Conservation (phyloP, 2,329 filamentous ascomycete genomes). For the Endoconidiophora laricicola region DNA sequence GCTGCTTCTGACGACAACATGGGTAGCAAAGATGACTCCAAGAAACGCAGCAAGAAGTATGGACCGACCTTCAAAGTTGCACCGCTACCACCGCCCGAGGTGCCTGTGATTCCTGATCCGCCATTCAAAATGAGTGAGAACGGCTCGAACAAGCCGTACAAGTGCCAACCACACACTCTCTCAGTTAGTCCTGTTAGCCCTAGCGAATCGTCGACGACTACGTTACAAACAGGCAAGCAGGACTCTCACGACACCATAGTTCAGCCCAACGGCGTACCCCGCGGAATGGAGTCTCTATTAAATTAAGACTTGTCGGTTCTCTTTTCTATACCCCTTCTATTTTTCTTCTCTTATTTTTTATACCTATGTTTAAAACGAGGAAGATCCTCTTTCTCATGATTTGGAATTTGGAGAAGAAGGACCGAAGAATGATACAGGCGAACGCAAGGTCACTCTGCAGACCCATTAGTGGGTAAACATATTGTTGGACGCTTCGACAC, state of each 20-base stretch:
- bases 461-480: not conserved
- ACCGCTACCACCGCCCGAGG: slow-evolving; percentile 11
- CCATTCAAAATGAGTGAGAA: slow-evolving; percentile 14
- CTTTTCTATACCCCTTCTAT: no score
- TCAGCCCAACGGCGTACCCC: slow-evolving; percentile 27
- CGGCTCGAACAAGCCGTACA: slow-evolving; percentile 12
- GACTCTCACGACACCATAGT: slow-evolving; percentile 21
- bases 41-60: slow-evolving; percentile 12
- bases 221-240: not conserved
- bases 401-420: slow-evolving; percentile 6
- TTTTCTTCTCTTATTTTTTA: not conserved
- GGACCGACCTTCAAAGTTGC: slow-evolving; percentile 13
- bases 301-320: slow-evolving; percentile 1
- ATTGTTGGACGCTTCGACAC: not conserved
- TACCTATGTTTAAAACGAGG: no score
- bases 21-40: slow-evolving; percentile 9
- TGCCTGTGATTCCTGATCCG: slow-evolving; percentile 10
- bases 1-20: slow-evolving; percentile 4
- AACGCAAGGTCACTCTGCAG: no score
- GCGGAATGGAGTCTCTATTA: slow-evolving; percentile 19
- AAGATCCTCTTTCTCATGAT: not conserved
- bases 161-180: slow-evolving; percentile 8
- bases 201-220: not conserved
- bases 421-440: not conserved
- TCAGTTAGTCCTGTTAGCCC: not conserved